phyloP scores from a whole-genome alignment of 768 basidiomycete species.

The Antrodiella citrinella region DNA sequence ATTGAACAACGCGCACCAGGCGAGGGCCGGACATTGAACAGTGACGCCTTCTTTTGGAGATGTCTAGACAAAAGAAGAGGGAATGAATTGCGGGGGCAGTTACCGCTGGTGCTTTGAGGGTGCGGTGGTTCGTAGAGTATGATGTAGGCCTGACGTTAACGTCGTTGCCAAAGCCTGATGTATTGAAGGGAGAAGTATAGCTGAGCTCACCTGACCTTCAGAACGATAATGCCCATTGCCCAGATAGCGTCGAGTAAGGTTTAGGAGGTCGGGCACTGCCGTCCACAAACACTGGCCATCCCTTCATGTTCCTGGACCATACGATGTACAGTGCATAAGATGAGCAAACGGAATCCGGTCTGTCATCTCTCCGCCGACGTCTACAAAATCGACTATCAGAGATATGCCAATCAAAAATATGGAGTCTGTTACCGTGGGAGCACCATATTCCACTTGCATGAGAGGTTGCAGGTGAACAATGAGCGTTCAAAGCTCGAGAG shows the following conservation, averaged over 20 bases:
- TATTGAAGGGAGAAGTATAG: not conserved
- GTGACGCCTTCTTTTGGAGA: not conserved
- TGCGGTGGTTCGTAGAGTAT: not conserved
- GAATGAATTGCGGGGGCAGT: not conserved
- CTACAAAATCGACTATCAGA: not conserved
- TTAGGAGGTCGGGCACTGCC: no score
- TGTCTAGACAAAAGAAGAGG: not conserved
- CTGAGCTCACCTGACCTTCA: not conserved
- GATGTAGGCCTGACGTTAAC: not conserved
- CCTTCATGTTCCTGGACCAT: not conserved
- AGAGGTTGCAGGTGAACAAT: no score
- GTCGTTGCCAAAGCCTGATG: not conserved
- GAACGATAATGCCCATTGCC: not conserved
- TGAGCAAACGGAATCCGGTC: not conserved
- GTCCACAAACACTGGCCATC: no score
- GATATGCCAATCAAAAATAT: not conserved
- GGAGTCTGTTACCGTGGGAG: no score
- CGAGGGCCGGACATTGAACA: not conserved
- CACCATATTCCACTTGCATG: no score
- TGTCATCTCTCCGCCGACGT: not conserved
- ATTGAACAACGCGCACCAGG: not conserved
- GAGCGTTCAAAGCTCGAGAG: no score
- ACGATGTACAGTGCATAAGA: not conserved
- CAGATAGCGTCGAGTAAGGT: not conserved
- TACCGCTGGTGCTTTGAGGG: not conserved